These are phyloP conservation scores for Thermomucor indicae-seudaticae DNA, from an alignment of 371 early-diverging fungal species.

Conservation along the genomic window DNA sequence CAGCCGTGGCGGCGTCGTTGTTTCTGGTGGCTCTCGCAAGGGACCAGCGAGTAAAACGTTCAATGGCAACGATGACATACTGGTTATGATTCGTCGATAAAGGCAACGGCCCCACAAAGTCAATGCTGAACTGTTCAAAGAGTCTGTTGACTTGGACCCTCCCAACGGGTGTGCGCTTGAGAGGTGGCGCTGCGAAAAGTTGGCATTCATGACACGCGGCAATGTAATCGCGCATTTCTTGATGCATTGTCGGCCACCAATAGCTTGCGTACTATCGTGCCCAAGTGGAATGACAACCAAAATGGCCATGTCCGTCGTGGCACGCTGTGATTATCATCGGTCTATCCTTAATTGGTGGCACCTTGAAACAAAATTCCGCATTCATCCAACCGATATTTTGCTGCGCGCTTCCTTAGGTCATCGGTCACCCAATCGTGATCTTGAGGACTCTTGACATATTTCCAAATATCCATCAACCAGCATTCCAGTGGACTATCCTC, in stretches of 20 bases:
- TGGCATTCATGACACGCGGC: background rate
- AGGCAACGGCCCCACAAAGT: background rate
- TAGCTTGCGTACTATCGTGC: background rate
- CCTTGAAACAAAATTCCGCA: too few species aligned
- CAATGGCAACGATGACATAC: background rate
- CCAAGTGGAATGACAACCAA: too few species aligned
- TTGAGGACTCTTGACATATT: too few species aligned
- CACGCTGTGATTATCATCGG: too few species aligned
- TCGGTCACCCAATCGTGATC: too few species aligned
- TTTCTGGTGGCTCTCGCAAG: background rate
- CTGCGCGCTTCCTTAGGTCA: too few species aligned
- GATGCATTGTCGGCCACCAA: background rate
- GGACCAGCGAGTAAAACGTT: background rate
- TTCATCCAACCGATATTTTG: too few species aligned
- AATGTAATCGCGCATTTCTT: background rate
- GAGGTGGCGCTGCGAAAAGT: background rate
- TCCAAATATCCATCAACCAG: too few species aligned
- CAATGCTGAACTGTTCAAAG: background rate
- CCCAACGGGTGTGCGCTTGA: background rate
- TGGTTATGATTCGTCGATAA: background rate
- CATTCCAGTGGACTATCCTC: background rate
- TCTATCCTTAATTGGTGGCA: too few species aligned
- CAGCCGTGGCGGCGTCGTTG: background rate
- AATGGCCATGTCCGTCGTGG: too few species aligned
- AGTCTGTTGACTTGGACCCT: background rate